Percentiles rank a stretch among this genome's conserved stretches.
Conservation (phyloP, 2,329 filamentous ascomycete species). For the Coniochaeta ligniaria region DNA sequence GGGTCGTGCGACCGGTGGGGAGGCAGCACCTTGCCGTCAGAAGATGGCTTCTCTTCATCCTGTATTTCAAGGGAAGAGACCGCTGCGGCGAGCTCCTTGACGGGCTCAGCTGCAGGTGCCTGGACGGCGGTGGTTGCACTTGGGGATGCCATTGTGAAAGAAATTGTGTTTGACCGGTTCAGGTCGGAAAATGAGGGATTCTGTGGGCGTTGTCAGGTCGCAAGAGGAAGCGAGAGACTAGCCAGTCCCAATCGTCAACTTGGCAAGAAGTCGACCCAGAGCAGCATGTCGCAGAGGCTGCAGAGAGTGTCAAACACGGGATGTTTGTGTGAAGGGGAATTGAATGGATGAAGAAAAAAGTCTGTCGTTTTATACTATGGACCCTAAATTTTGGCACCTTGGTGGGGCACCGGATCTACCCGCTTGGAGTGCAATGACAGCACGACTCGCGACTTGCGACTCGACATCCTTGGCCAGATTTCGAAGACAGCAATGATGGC, state of each 20-base stretch:
- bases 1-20: constrained; percentile 67
- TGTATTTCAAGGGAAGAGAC: constrained; percentile 17
- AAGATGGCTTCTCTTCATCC: constrained; percentile 7
- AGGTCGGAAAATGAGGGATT: not conserved
- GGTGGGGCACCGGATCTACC: constrained; percentile 1
- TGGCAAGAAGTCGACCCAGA: constrained; percentile 8
- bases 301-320: constrained; percentile 2
- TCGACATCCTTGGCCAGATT: not conserved
- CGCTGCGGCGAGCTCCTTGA: constrained; percentile 12
- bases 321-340: constrained; percentile 4
- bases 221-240: constrained; percentile 6
- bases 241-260: constrained; percentile 14
- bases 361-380: not conserved
- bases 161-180: not conserved
- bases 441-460: not conserved
- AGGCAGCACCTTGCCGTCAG: constrained; percentile 20
- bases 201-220: not conserved
- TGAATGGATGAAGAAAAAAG: constrained; percentile 3
- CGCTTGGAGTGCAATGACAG: not conserved
- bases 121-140: not conserved
- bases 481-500: not conserved
- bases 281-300: constrained; percentile 12
- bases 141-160: not conserved
- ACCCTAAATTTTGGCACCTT: not conserved
- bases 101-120: constrained; percentile 5